phyloP scores from a whole-genome alignment of 2,329 filamentous ascomycete genomes.

The Hymenoscyphus scutula region DNA sequence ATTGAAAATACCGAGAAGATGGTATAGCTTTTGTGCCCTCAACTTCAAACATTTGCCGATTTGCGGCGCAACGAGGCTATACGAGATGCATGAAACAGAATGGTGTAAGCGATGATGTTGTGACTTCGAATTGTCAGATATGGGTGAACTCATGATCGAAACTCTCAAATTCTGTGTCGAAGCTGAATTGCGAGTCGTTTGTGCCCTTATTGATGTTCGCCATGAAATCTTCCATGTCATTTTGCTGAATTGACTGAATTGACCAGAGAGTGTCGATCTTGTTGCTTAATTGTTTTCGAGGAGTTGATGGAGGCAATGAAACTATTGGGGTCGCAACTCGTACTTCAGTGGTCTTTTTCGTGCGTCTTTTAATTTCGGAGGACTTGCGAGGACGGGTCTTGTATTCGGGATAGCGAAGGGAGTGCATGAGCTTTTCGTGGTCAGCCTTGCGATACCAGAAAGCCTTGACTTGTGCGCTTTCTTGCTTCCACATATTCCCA shows the following conservation, averaged over 20 bases:
- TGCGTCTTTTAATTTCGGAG: constrained; percentile 8
- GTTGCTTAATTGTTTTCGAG: neutral
- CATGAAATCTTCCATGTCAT: neutral
- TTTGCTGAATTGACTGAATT: neutral
- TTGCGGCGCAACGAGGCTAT: neutral
- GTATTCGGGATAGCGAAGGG: constrained; percentile 6
- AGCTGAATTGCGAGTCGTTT: neutral
- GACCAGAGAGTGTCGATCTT: neutral
- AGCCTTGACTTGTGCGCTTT: neutral
- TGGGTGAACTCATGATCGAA: neutral
- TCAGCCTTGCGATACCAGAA: constrained; percentile 5
- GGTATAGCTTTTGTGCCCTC: no score
- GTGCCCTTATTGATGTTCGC: neutral
- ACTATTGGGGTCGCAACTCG: neutral
- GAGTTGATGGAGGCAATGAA: neutral
- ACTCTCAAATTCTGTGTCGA: neutral
- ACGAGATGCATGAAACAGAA: neutral
- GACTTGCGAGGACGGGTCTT: constrained; percentile 6
- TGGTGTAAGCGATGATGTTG: neutral
- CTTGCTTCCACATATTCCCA: constrained; percentile 9
- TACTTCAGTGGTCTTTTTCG: neutral
- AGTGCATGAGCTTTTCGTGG: constrained; percentile 4
- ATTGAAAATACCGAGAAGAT: no score
- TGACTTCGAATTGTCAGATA: neutral
- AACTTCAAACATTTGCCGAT: no score